Evolutionary conservation across 1,284 basidiomycete genomes (phyloP), one percentile per base, ranked within the genome.

Genomic region (Trametes sp.): DNA sequence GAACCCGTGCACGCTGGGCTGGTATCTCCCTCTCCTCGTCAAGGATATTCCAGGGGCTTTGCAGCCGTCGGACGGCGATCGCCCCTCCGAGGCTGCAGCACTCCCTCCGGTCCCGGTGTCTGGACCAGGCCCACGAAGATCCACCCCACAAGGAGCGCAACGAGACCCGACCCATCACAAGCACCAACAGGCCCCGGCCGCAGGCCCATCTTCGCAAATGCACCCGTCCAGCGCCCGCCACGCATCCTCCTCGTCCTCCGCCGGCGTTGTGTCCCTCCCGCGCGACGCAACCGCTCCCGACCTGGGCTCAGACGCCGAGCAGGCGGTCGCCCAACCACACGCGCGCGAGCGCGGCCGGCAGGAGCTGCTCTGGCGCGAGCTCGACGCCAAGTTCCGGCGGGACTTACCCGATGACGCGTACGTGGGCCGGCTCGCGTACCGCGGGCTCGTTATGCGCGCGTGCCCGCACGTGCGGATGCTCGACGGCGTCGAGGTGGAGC

Each of bases 1-100:
- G 94, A 98, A 98, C 74, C 95, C 96, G 54, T 93, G 92, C 66
- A 97, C 95, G 28, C 85, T 96, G n/a, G 92, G 92, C 7, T 96
- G 94, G 89, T 98, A 98, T 77, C 83, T 97, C 26, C 95, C 96
- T 23, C 80, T 97, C 67, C 81, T 96, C 55, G 86, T 93, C 57
- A 82, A 82, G 68, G 88, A 89, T 72, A 79, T 84, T 60, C 86
- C 87, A 71, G 88, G 87, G 14, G 89, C 87, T 65, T 74, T 88
- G 71, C 87, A 88, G 71, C 87, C 87, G 49, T 87, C 84, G 29
- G 87, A 88, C 65, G 69, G 72, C 19, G 67, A 69, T 68, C 62
- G 62, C 59, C 44, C 45, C 33, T 54, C 61, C 45, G 70, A 66
- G 45, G 31, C 31, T 35, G 54, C 61, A 16, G 65, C 60, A n/a